Percentiles rank a stretch among this genome's conserved stretches.
Evolutionary conservation across 73 alveolate species (phyloP).

Genomic region (Tetrahymena thermophila): DNA sequence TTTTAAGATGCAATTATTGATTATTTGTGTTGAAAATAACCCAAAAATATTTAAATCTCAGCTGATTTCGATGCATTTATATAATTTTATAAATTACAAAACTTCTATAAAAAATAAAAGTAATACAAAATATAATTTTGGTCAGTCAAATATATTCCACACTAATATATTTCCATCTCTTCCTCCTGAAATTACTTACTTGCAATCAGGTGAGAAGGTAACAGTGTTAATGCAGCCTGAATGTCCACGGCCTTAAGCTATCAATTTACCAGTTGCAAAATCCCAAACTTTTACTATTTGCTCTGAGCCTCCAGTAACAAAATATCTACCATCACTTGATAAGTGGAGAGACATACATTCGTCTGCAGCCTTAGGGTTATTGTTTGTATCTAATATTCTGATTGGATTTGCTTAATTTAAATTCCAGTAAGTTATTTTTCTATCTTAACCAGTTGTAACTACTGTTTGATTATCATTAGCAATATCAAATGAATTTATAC

Average conservation of each 20-base stretch:
- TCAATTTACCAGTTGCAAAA: constrained; percentile 40
- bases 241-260: constrained; percentile 77
- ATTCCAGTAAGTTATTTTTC: constrained; percentile 94
- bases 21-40: no score
- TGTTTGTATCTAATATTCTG: constrained; percentile 59
- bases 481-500: constrained; percentile 78
- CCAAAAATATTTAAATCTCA: no score
- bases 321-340: constrained; percentile 68
- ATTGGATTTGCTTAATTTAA: constrained; percentile 80
- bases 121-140: no score
- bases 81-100: no score
- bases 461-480: constrained; percentile 71
- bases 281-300: constrained; percentile 74
- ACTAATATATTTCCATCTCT: constrained; percentile 71
- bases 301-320: constrained; percentile 81
- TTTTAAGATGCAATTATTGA: no score
- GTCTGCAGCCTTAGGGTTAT: constrained; percentile 75
- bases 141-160: constrained; percentile 68
- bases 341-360: constrained; percentile 77
- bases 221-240: constrained; percentile 62
- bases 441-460: constrained; percentile 86
- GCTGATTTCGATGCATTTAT: no score
- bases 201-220: constrained; percentile 68
- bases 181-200: constrained; percentile 71
- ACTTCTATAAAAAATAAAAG: no score